These are phyloP conservation scores for Emergomyces pasteurianus DNA, from an alignment of 2,329 filamentous ascomycete genomes.

Conservation along the genomic window DNA sequence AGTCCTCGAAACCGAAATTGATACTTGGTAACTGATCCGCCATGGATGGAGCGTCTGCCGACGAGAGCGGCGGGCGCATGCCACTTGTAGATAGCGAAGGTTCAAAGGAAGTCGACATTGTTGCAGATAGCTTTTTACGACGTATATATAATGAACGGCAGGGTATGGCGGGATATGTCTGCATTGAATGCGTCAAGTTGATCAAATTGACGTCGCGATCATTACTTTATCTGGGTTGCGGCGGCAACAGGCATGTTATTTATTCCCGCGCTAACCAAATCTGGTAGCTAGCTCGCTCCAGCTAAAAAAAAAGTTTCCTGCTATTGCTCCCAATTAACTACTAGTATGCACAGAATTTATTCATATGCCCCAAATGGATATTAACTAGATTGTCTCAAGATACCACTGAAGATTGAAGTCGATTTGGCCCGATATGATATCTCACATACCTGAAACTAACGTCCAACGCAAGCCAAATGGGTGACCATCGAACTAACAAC, in stretches of 20 bases:
- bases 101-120: conserved; percentile 36
- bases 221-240: not conserved
- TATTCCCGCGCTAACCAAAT: not conserved
- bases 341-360: not conserved
- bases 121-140: not conserved
- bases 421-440: conserved; percentile 19
- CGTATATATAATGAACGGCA: not conserved
- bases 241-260: not conserved
- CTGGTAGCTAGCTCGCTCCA: not conserved
- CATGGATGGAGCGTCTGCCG: conserved; percentile 46
- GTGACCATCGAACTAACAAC: conserved; percentile 38
- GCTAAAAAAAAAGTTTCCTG: not conserved
- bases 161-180: not conserved
- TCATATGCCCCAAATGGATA: not conserved
- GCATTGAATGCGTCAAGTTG: not conserved
- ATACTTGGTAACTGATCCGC: conserved; percentile 66
- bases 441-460: conserved; percentile 16
- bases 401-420: not conserved
- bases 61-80: conserved; percentile 40
- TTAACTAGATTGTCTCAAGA: not conserved
- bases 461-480: conserved; percentile 41
- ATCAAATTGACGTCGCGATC: not conserved
- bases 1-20: conserved; percentile 91
- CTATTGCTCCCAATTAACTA: not conserved
- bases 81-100: conserved; percentile 44